Evolutionary conservation across 78 protist species (phyloP).

Genomic region (Emiliania huxleyi): DNA sequence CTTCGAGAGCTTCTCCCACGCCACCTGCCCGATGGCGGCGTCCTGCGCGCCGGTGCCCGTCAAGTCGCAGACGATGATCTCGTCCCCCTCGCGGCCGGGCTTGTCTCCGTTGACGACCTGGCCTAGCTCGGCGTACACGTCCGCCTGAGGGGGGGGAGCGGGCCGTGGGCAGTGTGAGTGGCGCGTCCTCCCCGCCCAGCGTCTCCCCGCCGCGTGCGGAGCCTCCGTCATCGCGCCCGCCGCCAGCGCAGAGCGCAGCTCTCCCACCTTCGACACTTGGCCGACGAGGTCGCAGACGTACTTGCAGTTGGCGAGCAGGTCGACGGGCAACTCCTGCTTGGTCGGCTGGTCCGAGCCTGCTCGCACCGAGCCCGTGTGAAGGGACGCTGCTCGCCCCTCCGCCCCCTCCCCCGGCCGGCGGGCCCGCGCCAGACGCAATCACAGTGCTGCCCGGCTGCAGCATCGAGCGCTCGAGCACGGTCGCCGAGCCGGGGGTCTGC

Average conservation of each 20-base stretch:
- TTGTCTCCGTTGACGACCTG: constrained; percentile 34
- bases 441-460: constrained; percentile 9
- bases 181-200: no score
- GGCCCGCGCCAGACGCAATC: constrained; percentile 4
- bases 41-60: constrained; percentile 51
- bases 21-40: constrained; percentile 46
- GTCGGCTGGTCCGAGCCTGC: constrained; percentile 29
- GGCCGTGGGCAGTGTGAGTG: no score
- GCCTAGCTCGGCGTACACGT: constrained; percentile 48
- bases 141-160: no score
- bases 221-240: constrained; percentile 33
- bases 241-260: constrained; percentile 6
- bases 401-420: not conserved
- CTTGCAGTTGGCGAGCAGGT: not conserved
- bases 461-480: constrained; percentile 1
- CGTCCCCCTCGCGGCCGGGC: constrained; percentile 7
- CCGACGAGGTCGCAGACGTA: not conserved
- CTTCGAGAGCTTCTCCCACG: constrained; percentile 16
- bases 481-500: constrained; percentile 2
- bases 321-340: constrained; percentile 13
- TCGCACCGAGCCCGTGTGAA: no score
- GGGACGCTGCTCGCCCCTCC: not conserved
- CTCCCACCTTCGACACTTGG: constrained; percentile 21
- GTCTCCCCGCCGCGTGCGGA: no score
- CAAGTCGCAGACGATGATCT: constrained; percentile 30